Evolutionary conservation across 2,329 filamentous ascomycete species (phyloP), one percentile per base, ranked within the genome.

Genomic region (Stagonosporopsis vannaccii): DNA sequence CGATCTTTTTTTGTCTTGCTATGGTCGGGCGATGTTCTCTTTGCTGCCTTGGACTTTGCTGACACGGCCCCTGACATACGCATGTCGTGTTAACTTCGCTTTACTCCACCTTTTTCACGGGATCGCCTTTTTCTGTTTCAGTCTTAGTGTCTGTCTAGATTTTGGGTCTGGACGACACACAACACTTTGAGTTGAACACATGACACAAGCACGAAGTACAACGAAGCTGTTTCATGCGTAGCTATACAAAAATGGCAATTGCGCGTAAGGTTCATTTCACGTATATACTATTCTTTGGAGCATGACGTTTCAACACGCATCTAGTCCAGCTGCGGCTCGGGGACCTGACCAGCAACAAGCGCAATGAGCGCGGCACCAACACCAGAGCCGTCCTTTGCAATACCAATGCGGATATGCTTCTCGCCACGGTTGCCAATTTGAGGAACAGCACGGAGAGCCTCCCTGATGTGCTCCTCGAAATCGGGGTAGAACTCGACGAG

Each of bases 361-460:
- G 95, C 95, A 77, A 98, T 98, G 67, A 99, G 80, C 36, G 95
- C 95, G 3, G 95, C 95, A 49, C 95, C 95, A n/a, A 97, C 91
- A 61, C 92, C 95, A 62, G 90, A 95, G 43, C 95, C 95, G 74
- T 99, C 95, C 82, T 97, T 97, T 60, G 95, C 95, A 70, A 98
- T 95, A 20, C 94, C 95, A 70, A 99, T 97, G 54, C 92, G 85
- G 63, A 99, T 90, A 78, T 88, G 90, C 79, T 90, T 89, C 63
- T 96, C 92, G 11, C 93, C 92, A 54, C 84, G 81, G 41, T 82
- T 79, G 4, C 94, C 94, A 67, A 98, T 90, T 59, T 89, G 87
- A 15, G 91, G 84, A 49, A 97, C 87, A 52, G 86, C 87, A 45
- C 87, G 81, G 56, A 98, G 82, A 6, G 91, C 91, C 72, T 96